A percentile compares a stretch with the other conserved stretches of the same genome.
These are phyloP conservation scores for Ophiocordyceps camponoti-saundersi DNA, from an alignment of 2,329 filamentous ascomycete genomes.

Conservation along the genomic window DNA sequence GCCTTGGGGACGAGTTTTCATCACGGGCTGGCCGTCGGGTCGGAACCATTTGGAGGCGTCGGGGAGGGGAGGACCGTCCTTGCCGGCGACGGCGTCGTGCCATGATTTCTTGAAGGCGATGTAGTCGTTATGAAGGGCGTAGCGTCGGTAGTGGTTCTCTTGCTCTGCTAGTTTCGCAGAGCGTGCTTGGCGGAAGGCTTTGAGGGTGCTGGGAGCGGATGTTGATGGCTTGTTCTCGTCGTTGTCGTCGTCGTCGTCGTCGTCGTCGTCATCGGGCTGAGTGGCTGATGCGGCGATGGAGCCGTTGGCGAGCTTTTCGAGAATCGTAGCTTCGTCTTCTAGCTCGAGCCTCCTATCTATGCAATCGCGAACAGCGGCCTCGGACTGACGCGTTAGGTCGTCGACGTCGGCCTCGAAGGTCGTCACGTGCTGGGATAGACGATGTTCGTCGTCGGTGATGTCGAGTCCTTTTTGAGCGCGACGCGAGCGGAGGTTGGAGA, in stretches of 20 bases:
- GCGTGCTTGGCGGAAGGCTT: conserved; percentile 18
- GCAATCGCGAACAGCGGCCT: conserved; percentile 26
- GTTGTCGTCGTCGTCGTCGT: conserved; percentile 1
- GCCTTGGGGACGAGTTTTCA: conserved; percentile 4
- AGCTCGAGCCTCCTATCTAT: conserved; percentile 32
- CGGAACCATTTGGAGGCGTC: conserved; percentile 38
- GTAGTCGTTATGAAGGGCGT: conserved; percentile 41
- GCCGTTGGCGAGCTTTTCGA: conserved; percentile 17
- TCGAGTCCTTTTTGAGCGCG: conserved; percentile 19
- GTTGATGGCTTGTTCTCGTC: conserved; percentile 4
- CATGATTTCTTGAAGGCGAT: conserved; percentile 39
- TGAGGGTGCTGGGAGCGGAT: conserved; percentile 9
- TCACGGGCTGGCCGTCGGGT: conserved; percentile 23
- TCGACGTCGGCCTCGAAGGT: conserved; percentile 22
- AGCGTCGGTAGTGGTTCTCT: conserved; percentile 23
- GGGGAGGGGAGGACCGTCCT: conserved; percentile 31
- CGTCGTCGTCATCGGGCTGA: conserved; percentile 2
- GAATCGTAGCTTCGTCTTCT: conserved; percentile 27
- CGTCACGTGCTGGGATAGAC: conserved; percentile 21
- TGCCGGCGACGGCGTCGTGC: conserved; percentile 33
- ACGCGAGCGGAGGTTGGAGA: conserved; percentile 15
- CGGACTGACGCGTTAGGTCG: conserved; percentile 24
- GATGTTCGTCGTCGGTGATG: conserved; percentile 17
- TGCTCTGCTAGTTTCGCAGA: conserved; percentile 24
- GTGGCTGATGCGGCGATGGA: conserved; percentile 3